Evolutionary conservation across 1,284 basidiomycete genomes (phyloP).

Genomic region (Trichosporon sp.): DNA sequence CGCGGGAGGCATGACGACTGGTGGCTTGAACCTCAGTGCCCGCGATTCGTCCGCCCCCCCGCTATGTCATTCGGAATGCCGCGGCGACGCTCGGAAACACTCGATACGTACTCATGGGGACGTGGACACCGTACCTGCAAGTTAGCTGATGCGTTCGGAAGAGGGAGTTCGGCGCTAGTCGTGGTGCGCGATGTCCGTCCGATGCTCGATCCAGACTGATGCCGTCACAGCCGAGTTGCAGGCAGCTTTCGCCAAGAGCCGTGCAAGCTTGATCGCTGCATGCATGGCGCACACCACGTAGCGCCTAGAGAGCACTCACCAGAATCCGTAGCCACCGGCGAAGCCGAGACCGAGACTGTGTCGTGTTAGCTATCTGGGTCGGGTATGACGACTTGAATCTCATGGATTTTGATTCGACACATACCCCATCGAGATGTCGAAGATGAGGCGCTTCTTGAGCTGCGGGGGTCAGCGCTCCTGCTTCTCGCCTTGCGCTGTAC

Average conservation of each 20-base stretch:
- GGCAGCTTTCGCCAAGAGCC: neutral
- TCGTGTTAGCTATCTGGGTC: neutral
- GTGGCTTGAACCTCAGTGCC: neutral
- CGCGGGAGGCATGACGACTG: neutral
- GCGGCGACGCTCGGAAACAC: neutral
- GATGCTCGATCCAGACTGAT: too few relatives aligned
- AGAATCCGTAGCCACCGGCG: constrained; percentile 18
- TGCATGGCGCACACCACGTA: neutral
- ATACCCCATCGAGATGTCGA: constrained; percentile 13
- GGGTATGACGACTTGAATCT: neutral
- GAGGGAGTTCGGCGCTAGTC: neutral
- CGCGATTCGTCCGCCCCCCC: neutral
- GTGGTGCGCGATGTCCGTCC: neutral
- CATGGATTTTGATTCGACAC: neutral
- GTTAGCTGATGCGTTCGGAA: neutral
- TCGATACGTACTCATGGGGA: constrained; percentile 17
- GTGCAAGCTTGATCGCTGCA: neutral
- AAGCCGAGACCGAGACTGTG: constrained; percentile 16
- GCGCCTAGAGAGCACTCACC: constrained; percentile 8
- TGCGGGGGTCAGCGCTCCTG: constrained; percentile 5
- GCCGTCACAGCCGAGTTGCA: neutral
- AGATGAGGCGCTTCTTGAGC: constrained; percentile 14
- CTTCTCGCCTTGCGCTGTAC: neutral
- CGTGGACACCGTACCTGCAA: constrained; percentile 15
- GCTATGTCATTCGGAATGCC: neutral